A percentile compares a stretch with the other conserved stretches of the same genome.
Conservation (phyloP, 129 eudicot species). For the Centrapalus pauciflorus region DNA sequence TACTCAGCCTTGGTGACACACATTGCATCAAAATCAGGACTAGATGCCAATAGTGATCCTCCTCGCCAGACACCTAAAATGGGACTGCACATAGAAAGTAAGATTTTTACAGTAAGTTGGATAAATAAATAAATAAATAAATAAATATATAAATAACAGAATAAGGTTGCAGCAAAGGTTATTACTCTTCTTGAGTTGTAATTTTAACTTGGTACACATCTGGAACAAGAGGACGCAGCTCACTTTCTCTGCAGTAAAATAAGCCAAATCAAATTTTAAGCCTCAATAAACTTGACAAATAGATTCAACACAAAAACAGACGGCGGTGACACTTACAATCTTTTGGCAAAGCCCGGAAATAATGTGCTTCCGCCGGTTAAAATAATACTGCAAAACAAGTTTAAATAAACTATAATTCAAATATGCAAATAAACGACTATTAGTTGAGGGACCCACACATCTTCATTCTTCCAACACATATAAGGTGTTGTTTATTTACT, state of each 20-base stretch:
- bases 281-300: not conserved
- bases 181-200: slow-evolving; percentile 91
- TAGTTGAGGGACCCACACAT: too few species aligned
- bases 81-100: slow-evolving; percentile 51
- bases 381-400: slow-evolving; percentile 58
- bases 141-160: not conserved
- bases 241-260: slow-evolving; percentile 70
- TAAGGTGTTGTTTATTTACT: too few species aligned
- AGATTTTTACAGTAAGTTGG: slow-evolving; percentile 12
- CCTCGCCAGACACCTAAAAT: slow-evolving; percentile 97
- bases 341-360: slow-evolving; percentile 80
- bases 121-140: too few species aligned
- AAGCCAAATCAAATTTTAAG: not conserved
- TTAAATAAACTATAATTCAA: slow-evolving; percentile 1
- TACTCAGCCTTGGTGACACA: slow-evolving; percentile 90
- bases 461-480: not conserved
- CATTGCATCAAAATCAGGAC: slow-evolving; percentile 97
- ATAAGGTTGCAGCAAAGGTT: not conserved
- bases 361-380: slow-evolving; percentile 89
- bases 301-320: not conserved
- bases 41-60: slow-evolving; percentile 94
- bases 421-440: not conserved
- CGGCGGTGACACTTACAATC: slow-evolving; percentile 58
- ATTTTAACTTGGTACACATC: slow-evolving; percentile 81
- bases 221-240: slow-evolving; percentile 96